Conservation (phyloP, 2,329 filamentous ascomycete genomes). For the Aspergillus ochraceus region DNA sequence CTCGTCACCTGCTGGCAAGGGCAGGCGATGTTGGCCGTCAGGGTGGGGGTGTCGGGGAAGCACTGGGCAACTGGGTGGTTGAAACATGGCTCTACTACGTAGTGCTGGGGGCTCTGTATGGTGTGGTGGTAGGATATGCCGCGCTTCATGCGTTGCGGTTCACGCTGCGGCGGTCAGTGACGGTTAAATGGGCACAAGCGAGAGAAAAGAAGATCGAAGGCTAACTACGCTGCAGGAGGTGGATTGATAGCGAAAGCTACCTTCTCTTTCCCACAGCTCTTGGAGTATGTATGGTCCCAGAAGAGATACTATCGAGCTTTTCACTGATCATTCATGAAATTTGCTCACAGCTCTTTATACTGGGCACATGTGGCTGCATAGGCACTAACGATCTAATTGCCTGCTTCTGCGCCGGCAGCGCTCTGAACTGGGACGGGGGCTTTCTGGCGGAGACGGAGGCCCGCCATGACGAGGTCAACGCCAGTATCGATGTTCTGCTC, state of each 20-base stretch:
- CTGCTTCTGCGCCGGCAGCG: slow-evolving; percentile 1
- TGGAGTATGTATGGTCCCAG: background rate
- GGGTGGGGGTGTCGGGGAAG: slow-evolving; percentile 3
- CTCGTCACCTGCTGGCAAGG: background rate
- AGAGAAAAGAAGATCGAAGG: background rate
- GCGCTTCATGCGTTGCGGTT: background rate
- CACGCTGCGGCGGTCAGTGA: background rate
- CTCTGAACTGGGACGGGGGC: slow-evolving; percentile 5
- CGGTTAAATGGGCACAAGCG: background rate
- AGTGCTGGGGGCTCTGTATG: slow-evolving; percentile 1
- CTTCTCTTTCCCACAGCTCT: background rate
- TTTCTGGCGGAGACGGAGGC: slow-evolving; percentile 5
- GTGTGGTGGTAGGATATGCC: background rate
- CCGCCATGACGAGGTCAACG: slow-evolving; percentile 6
- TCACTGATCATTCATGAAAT: background rate
- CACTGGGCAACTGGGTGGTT: background rate
- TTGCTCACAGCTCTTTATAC: background rate
- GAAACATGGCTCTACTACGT: slow-evolving; percentile 8
- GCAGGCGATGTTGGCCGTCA: slow-evolving; percentile 2
- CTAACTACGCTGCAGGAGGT: background rate
- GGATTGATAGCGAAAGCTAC: slow-evolving; percentile 6
- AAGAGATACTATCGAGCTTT: background rate
- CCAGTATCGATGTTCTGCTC: slow-evolving; percentile 3
- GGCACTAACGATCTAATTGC: slow-evolving; percentile 5
- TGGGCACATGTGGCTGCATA: slow-evolving; percentile 2